Evolutionary conservation across 164 flowering plant genomes (phyloP), one percentile per base, ranked within the genome.

Genomic region (Kingdonia uniflora): DNA sequence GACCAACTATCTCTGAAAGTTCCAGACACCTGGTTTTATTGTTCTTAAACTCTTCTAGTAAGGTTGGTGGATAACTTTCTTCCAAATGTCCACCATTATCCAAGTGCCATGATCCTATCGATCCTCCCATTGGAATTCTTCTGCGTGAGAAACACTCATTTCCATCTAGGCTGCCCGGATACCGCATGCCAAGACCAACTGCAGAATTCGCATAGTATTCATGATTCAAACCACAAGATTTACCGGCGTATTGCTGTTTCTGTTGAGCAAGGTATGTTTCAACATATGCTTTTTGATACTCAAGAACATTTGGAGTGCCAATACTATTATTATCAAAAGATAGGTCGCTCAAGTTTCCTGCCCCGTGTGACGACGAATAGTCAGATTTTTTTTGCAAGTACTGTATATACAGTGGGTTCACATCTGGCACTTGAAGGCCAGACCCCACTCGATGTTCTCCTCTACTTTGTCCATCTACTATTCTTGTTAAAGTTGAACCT

Each of bases 21-120:
- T 92, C 96, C 68, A 85, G 76, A 60, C 74, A 60, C 55, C 69
- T 69, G 48, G 75, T 64, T 65, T 88, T 88, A 61, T 76, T 84
- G 71, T 60, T 77, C 73, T 88, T 92, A 63, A 84, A 75, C 70
- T 80, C 87, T 59, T 86, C 97, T 37, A 86, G 47, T 56, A 81
- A 64, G 15, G 84, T n/a, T 47, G 88, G 74, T 16, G 51, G 56
- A 51, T 53, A 63, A 45, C 61, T 66, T 57, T 74, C 82, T 37
- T 75, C 82, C 58, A 72, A 21, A 41, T 57, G 67, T 52, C 57
- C 68, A 55, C 73, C 71, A 69, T 57, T 63, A 51, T 63, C 78
- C 15, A 76, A 49, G 48, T 65, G 70, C 79, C 81, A 76, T 5
- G 76, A 58, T 35, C 74, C 75, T 49, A 43, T 29, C 17, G 68